Conservation (phyloP, 176 grass and related monocot species). For the Dactylis glomerata region DNA sequence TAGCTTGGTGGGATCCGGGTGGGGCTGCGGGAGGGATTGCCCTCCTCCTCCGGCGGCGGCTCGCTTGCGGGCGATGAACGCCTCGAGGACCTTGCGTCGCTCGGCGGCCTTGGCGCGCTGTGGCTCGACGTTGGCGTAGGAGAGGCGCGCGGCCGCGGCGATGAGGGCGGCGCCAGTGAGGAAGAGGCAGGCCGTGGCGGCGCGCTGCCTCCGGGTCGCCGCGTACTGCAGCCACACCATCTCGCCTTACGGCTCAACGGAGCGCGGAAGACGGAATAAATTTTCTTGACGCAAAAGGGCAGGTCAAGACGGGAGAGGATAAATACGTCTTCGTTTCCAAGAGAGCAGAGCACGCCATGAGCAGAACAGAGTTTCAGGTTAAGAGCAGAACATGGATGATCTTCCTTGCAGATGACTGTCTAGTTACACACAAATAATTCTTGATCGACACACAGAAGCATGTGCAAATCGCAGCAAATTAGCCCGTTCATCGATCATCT, state of each 20-base stretch:
- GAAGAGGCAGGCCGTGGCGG: not conserved
- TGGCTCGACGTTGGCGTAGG: slow-evolving; percentile 44
- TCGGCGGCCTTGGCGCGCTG: slow-evolving; percentile 47
- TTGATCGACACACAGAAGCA: too few relatives aligned
- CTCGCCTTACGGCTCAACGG: not conserved
- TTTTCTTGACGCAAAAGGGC: not conserved
- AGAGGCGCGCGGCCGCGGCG: slow-evolving; percentile 20
- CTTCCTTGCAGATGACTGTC: too few relatives aligned
- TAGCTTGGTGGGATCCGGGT: too few relatives aligned
- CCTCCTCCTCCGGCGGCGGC: not conserved
- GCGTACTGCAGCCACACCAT: slow-evolving; percentile 30
- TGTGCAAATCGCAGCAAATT: too few relatives aligned
- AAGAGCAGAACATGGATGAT: too few relatives aligned
- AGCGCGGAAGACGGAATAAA: not conserved
- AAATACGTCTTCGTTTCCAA: too few relatives aligned
- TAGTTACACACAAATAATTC: too few relatives aligned
- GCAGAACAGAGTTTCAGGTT: too few relatives aligned
- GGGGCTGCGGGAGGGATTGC: not conserved
- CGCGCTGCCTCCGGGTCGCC: not conserved
- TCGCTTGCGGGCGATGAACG: slow-evolving; percentile 29
- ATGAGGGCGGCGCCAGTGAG: slow-evolving; percentile 25
- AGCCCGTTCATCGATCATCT: too few relatives aligned
- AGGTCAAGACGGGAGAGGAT: too few relatives aligned
- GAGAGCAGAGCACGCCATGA: too few relatives aligned
- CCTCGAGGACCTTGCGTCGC: slow-evolving; percentile 34